Base-by-base conservation (phyloP, 768 basidiomycete species). In the Mycena epipterygia region DNA sequence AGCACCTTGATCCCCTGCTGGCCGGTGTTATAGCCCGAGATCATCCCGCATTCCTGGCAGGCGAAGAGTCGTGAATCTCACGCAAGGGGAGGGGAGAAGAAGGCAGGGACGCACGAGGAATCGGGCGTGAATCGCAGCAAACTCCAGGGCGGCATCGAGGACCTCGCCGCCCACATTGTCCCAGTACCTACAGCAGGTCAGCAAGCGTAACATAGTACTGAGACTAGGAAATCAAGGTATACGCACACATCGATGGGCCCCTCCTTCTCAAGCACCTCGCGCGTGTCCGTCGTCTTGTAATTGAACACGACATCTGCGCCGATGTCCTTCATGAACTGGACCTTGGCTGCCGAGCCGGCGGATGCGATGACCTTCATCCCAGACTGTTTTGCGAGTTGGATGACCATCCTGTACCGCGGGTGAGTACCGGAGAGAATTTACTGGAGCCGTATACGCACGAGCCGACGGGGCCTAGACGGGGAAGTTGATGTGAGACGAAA, bases 41-140 rank as follows among this genome's bases (percentile, higher is more conserved):
- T 59, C 57, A 59, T 59, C 0, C 56, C 57, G 23, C 57, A 59
- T 44, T 59, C 57, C 57, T 59, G 39, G n/a, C n/a, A n/a, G n/a
- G n/a, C n/a, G n/a, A n/a, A n/a, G n/a, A n/a, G n/a, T n/a, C n/a
- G n/a, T n/a, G n/a, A n/a, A n/a, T n/a, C n/a, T n/a, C n/a, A n/a
- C n/a, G n/a, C n/a, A n/a, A n/a, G n/a, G n/a, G n/a, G n/a, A n/a
- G n/a, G n/a, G n/a, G n/a, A n/a, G n/a, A n/a, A n/a, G n/a, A n/a
- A n/a, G n/a, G n/a, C n/a, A n/a, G n/a, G n/a, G n/a, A 35, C 55
- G 2, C 19, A 60, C 58, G 29, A 60, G n/a, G 11, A 60, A 44
- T 2, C 58, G 58, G 29, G 21, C 58, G 17, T 60, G 14, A 5
- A 60, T 33, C 6, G 42, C 25, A 11, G 58, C 42, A 19, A 46